Conservation (phyloP, 2,329 filamentous ascomycete species). For the Microsporum audouinii region DNA sequence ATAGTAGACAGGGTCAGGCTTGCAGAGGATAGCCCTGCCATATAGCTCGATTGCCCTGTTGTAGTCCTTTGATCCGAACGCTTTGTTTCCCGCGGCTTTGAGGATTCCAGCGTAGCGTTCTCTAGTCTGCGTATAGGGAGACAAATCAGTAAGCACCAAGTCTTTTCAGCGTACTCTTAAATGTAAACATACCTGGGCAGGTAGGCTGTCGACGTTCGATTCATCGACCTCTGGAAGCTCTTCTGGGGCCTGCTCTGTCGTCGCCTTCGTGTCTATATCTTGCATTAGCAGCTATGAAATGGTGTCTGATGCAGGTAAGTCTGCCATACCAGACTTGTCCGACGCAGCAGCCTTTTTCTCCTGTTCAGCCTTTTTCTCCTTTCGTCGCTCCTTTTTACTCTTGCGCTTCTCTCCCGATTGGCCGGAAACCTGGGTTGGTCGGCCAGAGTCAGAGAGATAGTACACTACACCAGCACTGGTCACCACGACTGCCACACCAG, state of each 20-base stretch:
- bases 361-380: slow-evolving; percentile 61
- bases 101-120: slow-evolving; percentile 82
- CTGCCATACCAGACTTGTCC: slow-evolving; percentile 8
- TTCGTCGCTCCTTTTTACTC: slow-evolving; percentile 82
- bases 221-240: slow-evolving; percentile 57
- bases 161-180: background rate
- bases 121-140: slow-evolving; percentile 48
- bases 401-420: slow-evolving; percentile 48
- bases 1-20: slow-evolving; percentile 95
- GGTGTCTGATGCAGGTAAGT: slow-evolving; percentile 19
- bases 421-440: slow-evolving; percentile 27
- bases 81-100: slow-evolving; percentile 92
- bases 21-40: slow-evolving; percentile 90
- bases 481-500: slow-evolving; percentile 82
- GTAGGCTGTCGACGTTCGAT: slow-evolving; percentile 36
- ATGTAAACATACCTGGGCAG: slow-evolving; percentile 33
- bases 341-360: slow-evolving; percentile 39
- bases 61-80: slow-evolving; percentile 90
- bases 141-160: background rate
- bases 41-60: slow-evolving; percentile 89
- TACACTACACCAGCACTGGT: slow-evolving; percentile 87
- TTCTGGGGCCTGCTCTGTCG: slow-evolving; percentile 43
- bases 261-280: slow-evolving; percentile 39
- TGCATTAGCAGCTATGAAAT: slow-evolving; percentile 4
- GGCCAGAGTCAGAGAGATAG: slow-evolving; percentile 54